A percentile compares a stretch with the other conserved stretches of the same genome.
Evolutionary conservation across 106 monocot species (phyloP).

Genomic region (Apostasia shenzhenica): DNA sequence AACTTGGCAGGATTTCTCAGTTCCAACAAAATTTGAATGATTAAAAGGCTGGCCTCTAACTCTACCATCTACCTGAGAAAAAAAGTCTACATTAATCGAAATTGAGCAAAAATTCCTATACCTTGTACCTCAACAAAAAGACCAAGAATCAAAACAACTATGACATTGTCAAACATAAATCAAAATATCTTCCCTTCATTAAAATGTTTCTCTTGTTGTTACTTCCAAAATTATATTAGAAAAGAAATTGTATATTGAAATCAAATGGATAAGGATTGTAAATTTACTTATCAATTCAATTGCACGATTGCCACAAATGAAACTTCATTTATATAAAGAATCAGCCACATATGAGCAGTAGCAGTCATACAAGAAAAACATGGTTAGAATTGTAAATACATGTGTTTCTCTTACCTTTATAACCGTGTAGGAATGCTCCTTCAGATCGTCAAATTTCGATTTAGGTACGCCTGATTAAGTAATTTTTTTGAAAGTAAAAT

Average conservation of each 20-base stretch:
- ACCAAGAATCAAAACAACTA: neutral
- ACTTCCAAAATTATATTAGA: no score
- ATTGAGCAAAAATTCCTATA: no score
- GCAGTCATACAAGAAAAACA: neutral
- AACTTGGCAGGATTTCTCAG: constrained; percentile 33
- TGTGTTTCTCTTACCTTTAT: neutral
- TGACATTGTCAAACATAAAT: neutral
- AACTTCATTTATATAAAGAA: no score
- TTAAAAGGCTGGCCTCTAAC: constrained; percentile 1
- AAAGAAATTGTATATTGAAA: neutral
- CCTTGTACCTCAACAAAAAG: neutral
- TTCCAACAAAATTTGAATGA: constrained; percentile 18
- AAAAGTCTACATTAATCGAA: neutral
- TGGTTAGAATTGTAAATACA: neutral
- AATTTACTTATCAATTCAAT: neutral
- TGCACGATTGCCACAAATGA: neutral
- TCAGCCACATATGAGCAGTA: no score
- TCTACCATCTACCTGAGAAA: constrained; percentile 6
- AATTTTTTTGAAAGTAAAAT: neutral
- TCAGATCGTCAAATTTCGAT: neutral
- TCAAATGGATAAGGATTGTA: neutral
- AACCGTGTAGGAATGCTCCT: neutral
- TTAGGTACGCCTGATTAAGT: neutral
- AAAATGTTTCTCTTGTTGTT: no score
- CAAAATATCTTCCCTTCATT: neutral